Percentiles rank a stretch among this genome's conserved stretches.
These are phyloP conservation scores for Lepiota brunneoincarnata DNA, from an alignment of 768 basidiomycete genomes.

Conservation along the genomic window DNA sequence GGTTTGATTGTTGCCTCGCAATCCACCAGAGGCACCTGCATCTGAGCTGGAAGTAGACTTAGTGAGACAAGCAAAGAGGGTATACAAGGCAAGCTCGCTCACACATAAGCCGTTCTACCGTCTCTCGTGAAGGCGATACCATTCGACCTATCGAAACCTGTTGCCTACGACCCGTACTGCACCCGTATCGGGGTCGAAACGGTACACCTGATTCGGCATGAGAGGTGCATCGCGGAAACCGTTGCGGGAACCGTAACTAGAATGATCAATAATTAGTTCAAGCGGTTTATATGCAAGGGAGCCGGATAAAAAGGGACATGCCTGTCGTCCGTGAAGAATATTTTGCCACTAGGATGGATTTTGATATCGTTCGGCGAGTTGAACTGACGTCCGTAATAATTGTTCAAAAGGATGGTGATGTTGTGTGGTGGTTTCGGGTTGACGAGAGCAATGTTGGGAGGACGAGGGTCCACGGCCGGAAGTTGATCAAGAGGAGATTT, in stretches of 20 bases:
- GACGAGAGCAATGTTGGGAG: constrained; percentile 65
- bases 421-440: constrained; percentile 66
- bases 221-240: constrained; percentile 65
- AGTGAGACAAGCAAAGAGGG: neutral
- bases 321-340: constrained; percentile 76
- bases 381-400: constrained; percentile 78
- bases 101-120: neutral
- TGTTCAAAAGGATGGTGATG: constrained; percentile 68
- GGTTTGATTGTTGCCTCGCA: constrained; percentile 51
- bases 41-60: no score
- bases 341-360: constrained; percentile 62
- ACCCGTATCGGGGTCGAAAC: constrained; percentile 65
- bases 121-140: constrained; percentile 70
- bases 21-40: constrained; percentile 19
- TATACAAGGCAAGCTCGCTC: no score
- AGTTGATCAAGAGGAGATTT: constrained; percentile 56
- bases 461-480: constrained; percentile 63
- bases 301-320: constrained; percentile 30
- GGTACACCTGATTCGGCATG: constrained; percentile 75
- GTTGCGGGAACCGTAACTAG: constrained; percentile 62
- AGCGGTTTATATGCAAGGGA: neutral
- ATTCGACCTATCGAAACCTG: constrained; percentile 69
- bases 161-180: constrained; percentile 70
- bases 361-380: constrained; percentile 82
- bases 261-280: neutral